phyloP scores from a whole-genome alignment of 495 filamentous ascomycete genomes.

The Penicillium ochrochloron region DNA sequence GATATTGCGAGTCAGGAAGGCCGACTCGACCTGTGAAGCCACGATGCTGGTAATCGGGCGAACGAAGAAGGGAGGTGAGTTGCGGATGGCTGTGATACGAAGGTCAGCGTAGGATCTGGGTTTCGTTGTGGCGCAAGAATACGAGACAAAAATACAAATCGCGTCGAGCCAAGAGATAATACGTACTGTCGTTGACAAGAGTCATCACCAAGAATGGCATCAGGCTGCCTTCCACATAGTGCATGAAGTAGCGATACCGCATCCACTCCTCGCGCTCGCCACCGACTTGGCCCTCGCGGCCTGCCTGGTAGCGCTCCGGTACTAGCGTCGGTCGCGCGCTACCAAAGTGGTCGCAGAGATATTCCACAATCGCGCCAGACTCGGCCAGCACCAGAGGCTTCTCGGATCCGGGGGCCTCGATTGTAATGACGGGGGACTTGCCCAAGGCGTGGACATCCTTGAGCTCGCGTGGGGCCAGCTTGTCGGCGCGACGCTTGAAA shows the following conservation, averaged over 20 bases:
- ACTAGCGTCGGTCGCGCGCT: slow-evolving; percentile 53
- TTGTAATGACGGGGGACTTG: slow-evolving; percentile 75
- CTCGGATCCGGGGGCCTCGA: slow-evolving; percentile 51
- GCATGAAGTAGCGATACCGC: slow-evolving; percentile 76
- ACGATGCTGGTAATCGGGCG: slow-evolving; percentile 73
- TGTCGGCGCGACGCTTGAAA: slow-evolving; percentile 66
- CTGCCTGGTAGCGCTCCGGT: slow-evolving; percentile 63
- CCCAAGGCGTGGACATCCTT: slow-evolving; percentile 82
- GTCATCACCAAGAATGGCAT: slow-evolving; percentile 70
- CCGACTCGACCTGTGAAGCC: slow-evolving; percentile 60
- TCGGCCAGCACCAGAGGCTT: slow-evolving; percentile 76
- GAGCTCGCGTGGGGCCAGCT: slow-evolving; percentile 71
- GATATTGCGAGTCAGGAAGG: slow-evolving; percentile 67
- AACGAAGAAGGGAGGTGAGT: slow-evolving; percentile 80
- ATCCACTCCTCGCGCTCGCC: slow-evolving; percentile 78
- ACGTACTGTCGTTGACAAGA: slow-evolving; percentile 62
- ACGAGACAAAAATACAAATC: background rate
- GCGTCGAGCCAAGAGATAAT: background rate
- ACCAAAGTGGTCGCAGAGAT: slow-evolving; percentile 75
- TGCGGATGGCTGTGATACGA: slow-evolving; percentile 57
- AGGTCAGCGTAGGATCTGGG: background rate
- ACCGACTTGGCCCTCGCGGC: slow-evolving; percentile 56
- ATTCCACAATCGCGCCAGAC: slow-evolving; percentile 78
- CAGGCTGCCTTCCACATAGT: slow-evolving; percentile 81
- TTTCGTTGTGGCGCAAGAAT: background rate